Base-by-base conservation (phyloP, 2,329 filamentous ascomycete genomes). In the Remersonia thermophila region DNA sequence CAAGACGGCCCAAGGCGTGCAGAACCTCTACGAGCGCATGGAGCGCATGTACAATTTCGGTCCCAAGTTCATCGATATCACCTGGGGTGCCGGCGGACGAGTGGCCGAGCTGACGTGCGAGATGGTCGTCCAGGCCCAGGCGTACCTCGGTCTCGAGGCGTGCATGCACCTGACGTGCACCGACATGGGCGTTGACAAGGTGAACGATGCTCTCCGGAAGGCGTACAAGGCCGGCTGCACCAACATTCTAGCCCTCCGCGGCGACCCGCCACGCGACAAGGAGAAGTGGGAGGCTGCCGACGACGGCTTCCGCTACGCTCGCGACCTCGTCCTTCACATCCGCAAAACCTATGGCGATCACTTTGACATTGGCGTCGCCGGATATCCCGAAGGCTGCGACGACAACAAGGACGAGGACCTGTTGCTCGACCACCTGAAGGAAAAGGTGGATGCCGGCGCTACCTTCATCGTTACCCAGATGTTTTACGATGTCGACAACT, bases 151-250 rank as follows among this genome's bases (percentile, higher is more conserved):
- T 13, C 71, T 98, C 44, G 91, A 98, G 66, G 96, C 91, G 7
- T 96, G 89, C 62, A 98, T 98, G 91, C 91, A 98, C 58, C 66
- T 98, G 51, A 98, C 91, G 3, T 98, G 91, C 60, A 98, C 91
- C 37, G 91, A 96, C 59, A 98, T 98, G 91, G 86, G 85, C 41
- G 75, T 77, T 49, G 82, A 84, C 35, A 93, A 87, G 61, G 82
- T 98, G 54, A 86, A 96, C 52, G 77, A 83, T 37, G 91, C 91
- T 5, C 71, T 98, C 36, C 73, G 77, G 50, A 80, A 80, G 49
- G 91, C 91, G 10, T 94, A 95, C 67, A 86, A 89, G 57, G 78
- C 89, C 26, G 91, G 91, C 42, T 98, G 91, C 67, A 94, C 87
- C 42, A 98, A 98, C 60, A 98, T 98, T 47, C 69, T 98, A 27